Evolutionary conservation across 805 yeast species (phyloP), one percentile per base, ranked within the genome.

Genomic region (Metschnikowia chrysomelidarum): DNA sequence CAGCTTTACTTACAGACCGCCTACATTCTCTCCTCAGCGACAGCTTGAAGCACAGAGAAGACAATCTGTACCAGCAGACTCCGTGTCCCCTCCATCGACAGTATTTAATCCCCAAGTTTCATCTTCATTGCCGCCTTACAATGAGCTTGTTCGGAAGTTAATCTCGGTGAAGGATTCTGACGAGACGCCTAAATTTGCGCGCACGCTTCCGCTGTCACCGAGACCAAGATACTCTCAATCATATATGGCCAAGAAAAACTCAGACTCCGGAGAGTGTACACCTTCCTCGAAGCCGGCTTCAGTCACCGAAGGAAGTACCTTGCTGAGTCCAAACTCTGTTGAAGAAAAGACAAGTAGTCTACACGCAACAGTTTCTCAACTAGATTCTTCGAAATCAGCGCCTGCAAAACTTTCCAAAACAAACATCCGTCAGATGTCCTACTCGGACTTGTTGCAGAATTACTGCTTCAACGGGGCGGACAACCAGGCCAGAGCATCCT

Each of bases 401-500:
- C 30, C 31, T 11, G 24, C 23, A 20, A 13, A 15, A 16, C 31
- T 45, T 14, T 30, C 35, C 10, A 46, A 41, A 30, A 31, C 51
- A 18, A 43, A 44, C 22, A 50, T 58, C 38, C 49, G 47, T 36
- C 47, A 58, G 19, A 46, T 56, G 46, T 43, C 52, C 13, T 64
- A 64, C 39, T 50, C 64, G 2, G 65, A 60, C 41, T 52, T 64
- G 39, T 47, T 64, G 34, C 59, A 57, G 34, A 58, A 54, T 20
- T 64, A 60, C 36, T 64, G 70, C 43, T 64, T 64, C 47, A 58
- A 55, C 33, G 60, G 60, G 24, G 57, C 62, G 4, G 39, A 37
- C n/a, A 19, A 33, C 11, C 24, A 19, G 21, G 9, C 24, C 10
- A 19, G 27, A 19, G n/a, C 35, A 21, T 27, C 32, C 15, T 3